A percentile compares a stretch with the other conserved stretches of the same genome.
phyloP scores from a whole-genome alignment of 345 rosid genomes.

The Populus alba region DNA sequence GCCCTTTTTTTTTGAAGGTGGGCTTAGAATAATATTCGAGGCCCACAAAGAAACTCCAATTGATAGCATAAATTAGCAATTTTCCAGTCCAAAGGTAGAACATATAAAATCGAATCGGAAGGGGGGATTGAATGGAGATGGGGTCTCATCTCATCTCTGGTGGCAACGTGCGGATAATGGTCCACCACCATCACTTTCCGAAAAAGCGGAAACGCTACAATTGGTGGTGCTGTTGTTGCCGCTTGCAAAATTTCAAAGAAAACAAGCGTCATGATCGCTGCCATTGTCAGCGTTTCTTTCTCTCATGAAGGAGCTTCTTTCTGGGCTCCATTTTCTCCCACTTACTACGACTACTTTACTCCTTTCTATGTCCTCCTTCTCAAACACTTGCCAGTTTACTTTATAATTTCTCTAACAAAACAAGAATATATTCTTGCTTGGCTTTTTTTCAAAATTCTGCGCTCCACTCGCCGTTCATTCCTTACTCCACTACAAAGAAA shows the following conservation, averaged over 20 bases:
- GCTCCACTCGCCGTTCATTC: conserved; percentile 4
- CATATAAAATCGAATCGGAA: too few species aligned
- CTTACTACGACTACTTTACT: neutral
- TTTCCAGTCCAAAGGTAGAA: too few species aligned
- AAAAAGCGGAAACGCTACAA: too few species aligned
- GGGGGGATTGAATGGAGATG: too few species aligned
- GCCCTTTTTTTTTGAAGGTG: too few species aligned
- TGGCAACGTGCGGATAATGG: too few species aligned
- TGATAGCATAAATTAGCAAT: too few species aligned
- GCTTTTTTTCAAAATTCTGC: neutral
- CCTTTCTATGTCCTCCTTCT: neutral
- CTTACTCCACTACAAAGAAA: conserved; percentile 15
- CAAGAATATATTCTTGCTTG: conserved; percentile 18
- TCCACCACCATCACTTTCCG: too few species aligned
- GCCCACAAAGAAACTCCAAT: too few species aligned
- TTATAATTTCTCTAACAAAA: neutral
- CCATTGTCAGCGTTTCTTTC: neutral
- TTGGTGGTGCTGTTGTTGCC: neutral
- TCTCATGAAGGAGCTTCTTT: neutral
- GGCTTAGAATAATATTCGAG: too few species aligned
- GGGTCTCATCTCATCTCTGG: too few species aligned
- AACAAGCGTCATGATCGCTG: neutral
- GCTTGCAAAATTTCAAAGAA: neutral
- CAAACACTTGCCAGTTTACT: neutral
- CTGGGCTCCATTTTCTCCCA: neutral